These are phyloP conservation scores for Coemansia sp. DNA, from an alignment of 192 early-diverging fungal genomes.

Conservation along the genomic window DNA sequence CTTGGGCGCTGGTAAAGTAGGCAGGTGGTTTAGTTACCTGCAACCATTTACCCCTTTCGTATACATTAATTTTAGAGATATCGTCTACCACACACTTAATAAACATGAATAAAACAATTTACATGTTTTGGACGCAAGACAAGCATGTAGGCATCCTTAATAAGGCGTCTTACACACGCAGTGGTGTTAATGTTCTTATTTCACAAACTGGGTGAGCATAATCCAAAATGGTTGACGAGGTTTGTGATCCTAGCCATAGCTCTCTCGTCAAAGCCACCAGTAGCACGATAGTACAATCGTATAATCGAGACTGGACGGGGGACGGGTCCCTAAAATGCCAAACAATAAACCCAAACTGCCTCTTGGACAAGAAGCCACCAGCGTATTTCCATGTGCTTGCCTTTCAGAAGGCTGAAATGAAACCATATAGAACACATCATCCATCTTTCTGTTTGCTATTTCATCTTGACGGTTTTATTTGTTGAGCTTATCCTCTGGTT, in stretches of 20 bases:
- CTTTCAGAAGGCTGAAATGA: neutral
- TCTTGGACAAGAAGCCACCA: neutral
- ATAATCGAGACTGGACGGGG: neutral
- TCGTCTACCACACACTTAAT: neutral
- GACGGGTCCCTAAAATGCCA: neutral
- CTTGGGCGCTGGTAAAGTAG: conserved; percentile 21
- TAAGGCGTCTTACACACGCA: no score
- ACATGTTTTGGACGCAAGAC: no score
- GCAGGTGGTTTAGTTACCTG: neutral
- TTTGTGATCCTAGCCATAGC: neutral
- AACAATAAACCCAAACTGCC: neutral
- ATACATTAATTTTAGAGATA: neutral
- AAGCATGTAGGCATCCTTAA: no score
- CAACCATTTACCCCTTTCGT: neutral
- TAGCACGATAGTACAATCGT: neutral
- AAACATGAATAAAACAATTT: neutral
- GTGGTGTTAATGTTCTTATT: no score
- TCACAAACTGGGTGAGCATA: no score
- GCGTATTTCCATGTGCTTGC: neutral
- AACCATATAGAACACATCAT: no score
- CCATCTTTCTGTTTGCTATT: no score
- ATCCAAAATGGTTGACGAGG: no score
- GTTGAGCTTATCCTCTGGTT: neutral
- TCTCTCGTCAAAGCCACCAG: neutral
- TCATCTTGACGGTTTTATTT: no score